Conservation (phyloP, 306 rosid species). For the Cyclanthera cordifolia region DNA sequence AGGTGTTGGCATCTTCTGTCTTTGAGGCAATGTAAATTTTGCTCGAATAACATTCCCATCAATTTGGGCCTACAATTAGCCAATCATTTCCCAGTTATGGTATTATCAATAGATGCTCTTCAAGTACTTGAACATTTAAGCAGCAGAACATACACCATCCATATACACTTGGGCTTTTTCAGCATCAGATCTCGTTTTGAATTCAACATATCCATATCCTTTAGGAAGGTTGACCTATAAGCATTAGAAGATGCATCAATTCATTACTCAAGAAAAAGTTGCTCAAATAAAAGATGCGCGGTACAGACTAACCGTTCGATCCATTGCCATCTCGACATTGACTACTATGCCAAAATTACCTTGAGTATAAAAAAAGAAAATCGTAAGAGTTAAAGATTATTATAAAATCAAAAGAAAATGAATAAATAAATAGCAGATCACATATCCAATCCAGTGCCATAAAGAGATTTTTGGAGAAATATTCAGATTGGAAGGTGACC, state of each 20-base stretch:
- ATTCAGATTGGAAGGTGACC: not conserved
- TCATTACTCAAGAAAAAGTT: not conserved
- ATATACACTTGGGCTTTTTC: conserved; percentile 74
- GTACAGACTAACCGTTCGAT: conserved; percentile 57
- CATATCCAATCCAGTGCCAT: not conserved
- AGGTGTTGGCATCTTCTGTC: conserved; percentile 68
- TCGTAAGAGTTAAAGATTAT: not conserved
- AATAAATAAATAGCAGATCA: not conserved
- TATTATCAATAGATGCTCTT: conserved; percentile 3
- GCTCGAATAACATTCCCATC: conserved; percentile 88
- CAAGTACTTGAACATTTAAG: conserved; percentile 4
- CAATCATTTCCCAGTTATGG: conserved; percentile 1
- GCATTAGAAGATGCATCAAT: not conserved
- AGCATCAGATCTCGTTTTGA: conserved; percentile 79
- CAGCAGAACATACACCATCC: conserved; percentile 91
- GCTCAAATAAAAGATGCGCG: conserved; percentile 10
- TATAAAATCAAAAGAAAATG: not conserved
- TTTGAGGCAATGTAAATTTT: conserved; percentile 76
- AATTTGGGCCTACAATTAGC: conserved; percentile 41
- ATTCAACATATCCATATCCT: conserved; percentile 90
- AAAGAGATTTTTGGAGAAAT: not conserved
- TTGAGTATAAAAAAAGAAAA: conserved; percentile 19
- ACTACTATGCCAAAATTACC: conserved; percentile 87
- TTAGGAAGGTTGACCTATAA: conserved; percentile 83
- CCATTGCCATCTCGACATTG: conserved; percentile 88